Percentiles rank a stretch among this genome's conserved stretches.
Conservation (phyloP, 441 rosid species). For the Populus hybrid region DNA sequence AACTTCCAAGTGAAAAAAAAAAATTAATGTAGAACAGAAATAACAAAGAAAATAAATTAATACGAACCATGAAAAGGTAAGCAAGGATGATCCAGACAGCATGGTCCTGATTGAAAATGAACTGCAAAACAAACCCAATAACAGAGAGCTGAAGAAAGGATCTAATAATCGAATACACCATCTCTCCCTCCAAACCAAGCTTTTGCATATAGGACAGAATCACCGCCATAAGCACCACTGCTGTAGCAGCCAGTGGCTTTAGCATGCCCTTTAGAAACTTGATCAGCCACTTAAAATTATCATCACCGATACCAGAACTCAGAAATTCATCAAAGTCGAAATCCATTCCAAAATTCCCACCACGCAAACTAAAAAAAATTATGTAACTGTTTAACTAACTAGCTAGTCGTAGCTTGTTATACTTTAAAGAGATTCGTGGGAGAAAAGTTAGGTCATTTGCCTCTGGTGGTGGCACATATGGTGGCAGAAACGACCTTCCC, state of each 20-base stretch:
- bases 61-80: conserved; percentile 76
- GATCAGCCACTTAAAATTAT: conserved; percentile 46
- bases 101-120: conserved; percentile 57
- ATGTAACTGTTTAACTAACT: too few relatives aligned
- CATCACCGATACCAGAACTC: conserved; percentile 8
- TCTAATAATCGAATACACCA: conserved; percentile 61
- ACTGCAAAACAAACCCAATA: conserved; percentile 84
- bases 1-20: neutral
- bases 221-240: conserved; percentile 70
- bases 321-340: neutral
- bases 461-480: too few relatives aligned
- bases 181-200: conserved; percentile 68
- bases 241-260: conserved; percentile 71
- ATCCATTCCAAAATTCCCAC: neutral
- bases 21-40: neutral
- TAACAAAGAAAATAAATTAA: neutral
- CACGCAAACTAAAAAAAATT: neutral
- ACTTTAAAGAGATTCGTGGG: too few relatives aligned
- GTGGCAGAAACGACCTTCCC: conserved; percentile 33
- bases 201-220: conserved; percentile 51
- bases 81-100: conserved; percentile 67
- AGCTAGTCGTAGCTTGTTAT: neutral
- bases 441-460: too few relatives aligned
- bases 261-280: conserved; percentile 63
- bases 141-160: conserved; percentile 80